phyloP scores from a whole-genome alignment of 495 filamentous ascomycete species.

The Penicillium atrosanguineum region DNA sequence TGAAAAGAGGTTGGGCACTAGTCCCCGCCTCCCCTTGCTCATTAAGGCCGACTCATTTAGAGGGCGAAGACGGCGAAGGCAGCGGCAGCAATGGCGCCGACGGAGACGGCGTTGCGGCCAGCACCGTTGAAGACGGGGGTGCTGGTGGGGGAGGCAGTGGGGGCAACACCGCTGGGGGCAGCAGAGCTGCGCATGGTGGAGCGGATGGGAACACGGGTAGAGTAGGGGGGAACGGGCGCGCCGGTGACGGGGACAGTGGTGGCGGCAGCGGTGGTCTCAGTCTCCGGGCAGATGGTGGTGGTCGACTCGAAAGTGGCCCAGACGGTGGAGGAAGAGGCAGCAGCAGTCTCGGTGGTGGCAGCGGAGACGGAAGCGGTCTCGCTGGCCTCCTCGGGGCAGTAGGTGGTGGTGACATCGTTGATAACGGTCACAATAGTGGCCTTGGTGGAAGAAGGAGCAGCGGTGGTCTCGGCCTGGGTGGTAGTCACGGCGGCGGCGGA shows the following conservation, averaged over 20 bases:
- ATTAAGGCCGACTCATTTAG: slow-evolving; percentile 21
- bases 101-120: slow-evolving; percentile 42
- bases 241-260: slow-evolving; percentile 6
- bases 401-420: slow-evolving; percentile 19
- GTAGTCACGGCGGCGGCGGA: slow-evolving; percentile 29
- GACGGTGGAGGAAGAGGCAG: slow-evolving; percentile 20
- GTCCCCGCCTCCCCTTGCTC: neutral
- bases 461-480: slow-evolving; percentile 17
- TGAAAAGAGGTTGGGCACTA: neutral
- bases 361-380: slow-evolving; percentile 8
- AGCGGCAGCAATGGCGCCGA: slow-evolving; percentile 47
- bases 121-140: slow-evolving; percentile 46
- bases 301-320: slow-evolving; percentile 20
- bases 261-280: slow-evolving; percentile 11
- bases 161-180: slow-evolving; percentile 13
- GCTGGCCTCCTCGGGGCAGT: slow-evolving; percentile 21
- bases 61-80: slow-evolving; percentile 41
- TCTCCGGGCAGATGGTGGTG: slow-evolving; percentile 19
- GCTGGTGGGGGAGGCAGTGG: slow-evolving; percentile 26
- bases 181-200: slow-evolving; percentile 23
- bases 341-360: slow-evolving; percentile 14
- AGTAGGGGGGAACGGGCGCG: slow-evolving; percentile 14
- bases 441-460: slow-evolving; percentile 20
- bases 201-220: slow-evolving; percentile 15
- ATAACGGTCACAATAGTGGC: slow-evolving; percentile 12